A percentile compares a stretch with the other conserved stretches of the same genome.
Evolutionary conservation across 768 basidiomycete genomes (phyloP).

Genomic region (Psilocybe cubensis): DNA sequence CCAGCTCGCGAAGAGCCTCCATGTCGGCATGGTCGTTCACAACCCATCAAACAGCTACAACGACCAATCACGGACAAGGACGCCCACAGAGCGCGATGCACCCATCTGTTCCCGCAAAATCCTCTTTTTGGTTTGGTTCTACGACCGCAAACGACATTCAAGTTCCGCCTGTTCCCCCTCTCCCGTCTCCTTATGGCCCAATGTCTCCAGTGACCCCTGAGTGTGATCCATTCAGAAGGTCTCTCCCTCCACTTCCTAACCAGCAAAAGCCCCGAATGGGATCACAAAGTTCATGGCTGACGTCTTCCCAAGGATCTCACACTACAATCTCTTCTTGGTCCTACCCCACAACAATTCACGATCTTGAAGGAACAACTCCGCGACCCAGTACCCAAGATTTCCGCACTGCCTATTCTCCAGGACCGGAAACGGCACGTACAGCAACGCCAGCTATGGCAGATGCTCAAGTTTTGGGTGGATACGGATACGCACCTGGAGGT

Average conservation of each 20-base stretch:
- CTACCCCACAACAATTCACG: conserved; percentile 54
- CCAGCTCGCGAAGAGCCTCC: conserved; percentile 58
- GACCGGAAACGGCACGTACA: conserved; percentile 44
- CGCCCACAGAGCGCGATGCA: conserved; percentile 40
- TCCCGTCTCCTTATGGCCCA: conserved; percentile 62
- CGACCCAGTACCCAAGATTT: conserved; percentile 45
- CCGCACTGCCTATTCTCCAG: conserved; percentile 38
- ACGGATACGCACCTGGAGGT: conserved; percentile 56
- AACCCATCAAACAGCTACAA: conserved; percentile 55
- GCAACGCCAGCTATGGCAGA: conserved; percentile 58
- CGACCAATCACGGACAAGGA: conserved; percentile 30
- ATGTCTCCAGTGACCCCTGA: conserved; percentile 53
- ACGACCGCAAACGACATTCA: conserved; percentile 43
- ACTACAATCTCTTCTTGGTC: conserved; percentile 69
- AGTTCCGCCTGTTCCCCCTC: conserved; percentile 71
- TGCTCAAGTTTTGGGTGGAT: conserved; percentile 70
- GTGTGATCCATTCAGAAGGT: conserved; percentile 69
- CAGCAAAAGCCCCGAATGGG: conserved; percentile 53
- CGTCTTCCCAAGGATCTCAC: conserved; percentile 61
- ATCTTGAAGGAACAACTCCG: conserved; percentile 33
- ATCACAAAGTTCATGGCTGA: conserved; percentile 78
- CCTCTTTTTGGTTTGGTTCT: too few species aligned
- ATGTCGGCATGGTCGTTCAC: conserved; percentile 76
- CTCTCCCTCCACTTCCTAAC: conserved; percentile 42
- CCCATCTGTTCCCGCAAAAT: too few species aligned